Percentiles rank a stretch among this genome's conserved stretches.
Conservation (phyloP, 2,329 filamentous ascomycete genomes). For the Hymenoscyphus repandus region DNA sequence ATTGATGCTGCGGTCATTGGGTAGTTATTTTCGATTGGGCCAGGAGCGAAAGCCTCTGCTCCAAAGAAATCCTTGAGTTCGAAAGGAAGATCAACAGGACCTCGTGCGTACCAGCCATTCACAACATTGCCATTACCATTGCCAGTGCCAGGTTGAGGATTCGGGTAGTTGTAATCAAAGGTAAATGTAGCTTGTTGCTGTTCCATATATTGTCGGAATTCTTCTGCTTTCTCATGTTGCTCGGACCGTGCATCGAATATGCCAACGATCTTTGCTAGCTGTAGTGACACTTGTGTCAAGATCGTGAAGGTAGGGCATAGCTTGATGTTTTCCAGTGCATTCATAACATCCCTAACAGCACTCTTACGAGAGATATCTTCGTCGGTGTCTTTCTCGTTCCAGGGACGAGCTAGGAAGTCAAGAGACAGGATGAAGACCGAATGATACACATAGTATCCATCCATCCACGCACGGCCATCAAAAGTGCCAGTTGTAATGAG, state of each 20-base stretch:
- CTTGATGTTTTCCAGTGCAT: conserved; percentile 21
- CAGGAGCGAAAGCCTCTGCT: conserved; percentile 16
- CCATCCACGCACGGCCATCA: conserved; percentile 27
- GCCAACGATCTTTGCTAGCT: conserved; percentile 29
- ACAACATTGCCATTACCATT: conserved; percentile 12
- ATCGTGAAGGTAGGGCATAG: conserved; percentile 27
- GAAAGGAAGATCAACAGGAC: conserved; percentile 21
- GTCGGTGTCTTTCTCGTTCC: conserved; percentile 23
- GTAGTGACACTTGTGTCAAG: conserved; percentile 25
- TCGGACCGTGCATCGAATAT: conserved; percentile 23
- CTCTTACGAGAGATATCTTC: conserved; percentile 25
- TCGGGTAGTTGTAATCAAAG: conserved; percentile 15
- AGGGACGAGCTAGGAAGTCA: conserved; percentile 28
- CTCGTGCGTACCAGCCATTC: conserved; percentile 25
- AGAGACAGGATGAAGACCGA: conserved; percentile 27
- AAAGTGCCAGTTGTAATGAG: conserved; percentile 22
- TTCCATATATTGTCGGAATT: conserved; percentile 20
- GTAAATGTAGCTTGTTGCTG: conserved; percentile 19
- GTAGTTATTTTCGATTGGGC: not conserved
- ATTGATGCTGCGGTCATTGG: not conserved
- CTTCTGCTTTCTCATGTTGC: conserved; percentile 13
- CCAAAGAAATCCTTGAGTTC: conserved; percentile 26
- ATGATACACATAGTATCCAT: conserved; percentile 30
- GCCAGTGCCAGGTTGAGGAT: not conserved
- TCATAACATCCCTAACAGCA: conserved; percentile 26